Evolutionary conservation across 2,329 filamentous ascomycete species (phyloP).

Genomic region (Colletotrichum lini): DNA sequence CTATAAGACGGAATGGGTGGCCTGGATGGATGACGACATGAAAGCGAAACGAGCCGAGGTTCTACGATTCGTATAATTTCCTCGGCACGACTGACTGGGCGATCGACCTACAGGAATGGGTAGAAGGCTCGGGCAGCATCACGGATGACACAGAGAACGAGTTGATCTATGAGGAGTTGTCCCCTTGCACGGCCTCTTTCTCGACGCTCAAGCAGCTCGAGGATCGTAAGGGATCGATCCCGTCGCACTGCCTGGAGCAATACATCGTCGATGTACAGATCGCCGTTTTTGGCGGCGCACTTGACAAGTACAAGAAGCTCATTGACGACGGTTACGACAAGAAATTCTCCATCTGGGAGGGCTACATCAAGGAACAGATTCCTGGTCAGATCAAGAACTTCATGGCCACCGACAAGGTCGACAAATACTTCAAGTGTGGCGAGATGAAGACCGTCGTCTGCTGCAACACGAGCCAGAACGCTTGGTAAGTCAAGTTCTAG

Average conservation of each 20-base stretch:
- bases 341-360: conserved; percentile 36
- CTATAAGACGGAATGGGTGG: conserved; percentile 51
- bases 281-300: conserved; percentile 13
- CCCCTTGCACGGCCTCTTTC: conserved; percentile 1
- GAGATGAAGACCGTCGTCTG: conserved; percentile 20
- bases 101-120: conserved; percentile 18
- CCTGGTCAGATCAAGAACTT: conserved; percentile 36
- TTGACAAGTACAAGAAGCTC: conserved; percentile 38
- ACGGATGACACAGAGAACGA: conserved; percentile 1
- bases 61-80: neutral
- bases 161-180: neutral
- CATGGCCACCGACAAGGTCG: conserved; percentile 30
- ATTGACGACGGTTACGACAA: conserved; percentile 41
- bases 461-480: conserved; percentile 19
- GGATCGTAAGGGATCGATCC: neutral
- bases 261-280: conserved; percentile 30
- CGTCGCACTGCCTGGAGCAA: conserved; percentile 5
- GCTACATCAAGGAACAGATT: conserved; percentile 31
- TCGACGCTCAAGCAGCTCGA: conserved; percentile 9
- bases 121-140: neutral
- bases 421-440: conserved; percentile 42
- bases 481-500: neutral
- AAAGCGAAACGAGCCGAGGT: conserved; percentile 45
- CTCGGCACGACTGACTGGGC: conserved; percentile 25
- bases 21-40: conserved; percentile 49